phyloP scores from a whole-genome alignment of 495 filamentous ascomycete genomes.

The Lepraria neglecta region DNA sequence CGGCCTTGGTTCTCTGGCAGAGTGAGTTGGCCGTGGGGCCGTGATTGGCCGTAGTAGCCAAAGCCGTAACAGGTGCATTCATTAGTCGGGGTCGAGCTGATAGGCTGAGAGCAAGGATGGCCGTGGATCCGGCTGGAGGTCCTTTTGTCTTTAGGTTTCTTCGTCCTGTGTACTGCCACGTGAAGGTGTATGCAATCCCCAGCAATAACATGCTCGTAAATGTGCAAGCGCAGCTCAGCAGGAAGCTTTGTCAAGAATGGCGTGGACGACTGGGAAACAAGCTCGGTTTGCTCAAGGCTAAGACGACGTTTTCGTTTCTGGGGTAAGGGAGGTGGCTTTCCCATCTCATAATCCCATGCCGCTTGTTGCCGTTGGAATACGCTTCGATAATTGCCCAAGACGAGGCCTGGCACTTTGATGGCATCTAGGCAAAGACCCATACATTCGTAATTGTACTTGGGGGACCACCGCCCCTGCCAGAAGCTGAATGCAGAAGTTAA shows the following conservation, averaged over 20 bases:
- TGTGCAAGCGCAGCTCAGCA: constrained; percentile 20
- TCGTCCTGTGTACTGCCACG: constrained; percentile 9
- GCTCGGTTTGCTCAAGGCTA: not conserved
- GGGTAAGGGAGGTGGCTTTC: constrained; percentile 20
- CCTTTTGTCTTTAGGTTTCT: not conserved
- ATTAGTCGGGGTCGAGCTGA: constrained; percentile 5
- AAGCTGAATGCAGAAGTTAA: not conserved
- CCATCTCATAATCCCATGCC: constrained; percentile 22
- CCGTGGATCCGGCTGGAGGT: constrained; percentile 4
- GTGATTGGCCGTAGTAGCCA: constrained; percentile 3
- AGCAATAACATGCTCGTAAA: constrained; percentile 22
- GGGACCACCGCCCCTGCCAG: constrained; percentile 1
- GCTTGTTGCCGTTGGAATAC: constrained; percentile 12
- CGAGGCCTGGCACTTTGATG: constrained; percentile 5
- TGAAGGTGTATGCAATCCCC: constrained; percentile 16
- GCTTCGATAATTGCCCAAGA: constrained; percentile 10
- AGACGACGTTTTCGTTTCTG: constrained; percentile 19
- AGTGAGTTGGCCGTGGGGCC: not conserved
- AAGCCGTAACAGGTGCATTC: constrained; percentile 11
- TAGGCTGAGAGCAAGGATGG: constrained; percentile 7
- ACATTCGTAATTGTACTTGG: not conserved
- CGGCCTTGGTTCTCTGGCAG: constrained; percentile 11
- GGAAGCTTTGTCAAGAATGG: constrained; percentile 20
- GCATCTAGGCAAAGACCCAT: constrained; percentile 9
- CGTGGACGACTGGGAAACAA: constrained; percentile 12